Base-by-base conservation (phyloP, 352 stramenopile species). In the Elongisporangium anandrum region DNA sequence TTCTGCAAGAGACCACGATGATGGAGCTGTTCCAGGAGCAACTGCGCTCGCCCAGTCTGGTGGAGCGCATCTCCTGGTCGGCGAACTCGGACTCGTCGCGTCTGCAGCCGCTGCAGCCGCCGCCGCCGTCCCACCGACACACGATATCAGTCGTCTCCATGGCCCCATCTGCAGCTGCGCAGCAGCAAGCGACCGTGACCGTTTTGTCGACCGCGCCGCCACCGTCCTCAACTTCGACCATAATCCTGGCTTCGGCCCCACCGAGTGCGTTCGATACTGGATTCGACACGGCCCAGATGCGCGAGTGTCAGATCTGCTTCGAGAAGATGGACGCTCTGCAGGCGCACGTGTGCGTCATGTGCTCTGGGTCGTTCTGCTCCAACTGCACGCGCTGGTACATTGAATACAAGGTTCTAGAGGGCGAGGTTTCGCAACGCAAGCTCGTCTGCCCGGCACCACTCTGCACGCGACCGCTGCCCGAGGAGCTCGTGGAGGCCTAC, bases 271-370 rank as follows among this genome's bases (percentile, higher is more conserved):
- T 51, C 52, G 2, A 56, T 56, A 12, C 45, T 41, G 17, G 50
- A 63, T 45, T 49, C 41, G 41, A 52, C 9, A 29, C 12, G 7
- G 22, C 52, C 15, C 16, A 13, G 54, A n/a, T 52, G 19, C 51
- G 63, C 45, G 77, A 88, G 51, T 92, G 82, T 59, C 76, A 88
- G 68, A 88, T 92, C 61, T 92, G 82, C 69, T 92, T 87, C 45
- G 79, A 92, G 52, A 73, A 68, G 26, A 62, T 89, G 53, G 77
- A 87, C 20, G 61, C 65, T 5, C 38, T 74, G 15, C 69, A 84
- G 29, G 54, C 65, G 3, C 76, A 90, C 47, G 69, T 69, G 48
- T 92, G 82, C 51, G 20, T 61, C 10, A 56, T 60, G 17, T 92
- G 82, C 61, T 56, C 54, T 52, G 61, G 60, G 20, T 65, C 69